These are phyloP conservation scores for Cephalotrichum gorgonifer DNA, from an alignment of 2,329 filamentous ascomycete genomes.

Conservation along the genomic window DNA sequence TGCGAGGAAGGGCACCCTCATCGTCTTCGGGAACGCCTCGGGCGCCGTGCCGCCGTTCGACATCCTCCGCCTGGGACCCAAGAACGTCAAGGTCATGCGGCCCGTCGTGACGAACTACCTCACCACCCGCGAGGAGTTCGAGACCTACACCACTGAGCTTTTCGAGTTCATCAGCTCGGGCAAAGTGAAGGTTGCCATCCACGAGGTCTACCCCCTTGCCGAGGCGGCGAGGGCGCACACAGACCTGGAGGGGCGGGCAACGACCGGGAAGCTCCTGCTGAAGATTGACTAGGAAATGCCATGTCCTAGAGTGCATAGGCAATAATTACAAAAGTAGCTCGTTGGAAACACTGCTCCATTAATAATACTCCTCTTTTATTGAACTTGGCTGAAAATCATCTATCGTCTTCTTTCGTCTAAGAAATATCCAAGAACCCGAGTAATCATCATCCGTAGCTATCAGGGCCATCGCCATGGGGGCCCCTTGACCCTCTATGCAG, in stretches of 20 bases:
- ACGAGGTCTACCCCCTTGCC: constrained; percentile 66
- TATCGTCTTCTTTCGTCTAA: background rate
- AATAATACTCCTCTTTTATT: background rate
- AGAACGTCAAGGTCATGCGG: constrained; percentile 70
- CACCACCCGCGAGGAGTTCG: constrained; percentile 57
- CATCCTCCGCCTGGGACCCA: constrained; percentile 48
- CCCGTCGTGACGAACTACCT: constrained; percentile 66
- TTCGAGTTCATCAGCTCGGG: constrained; percentile 61
- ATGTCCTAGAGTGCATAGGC: background rate
- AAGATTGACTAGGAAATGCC: constrained; percentile 37
- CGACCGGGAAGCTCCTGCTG: constrained; percentile 73
- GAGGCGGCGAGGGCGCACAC: constrained; percentile 63
- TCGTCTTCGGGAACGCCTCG: constrained; percentile 71
- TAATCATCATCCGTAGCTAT: too few species aligned
- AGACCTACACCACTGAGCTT: constrained; percentile 60
- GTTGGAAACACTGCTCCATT: background rate
- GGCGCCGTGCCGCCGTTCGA: constrained; percentile 65
- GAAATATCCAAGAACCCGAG: too few species aligned
- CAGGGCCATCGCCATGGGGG: background rate
- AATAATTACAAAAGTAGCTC: background rate
- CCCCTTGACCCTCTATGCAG: background rate
- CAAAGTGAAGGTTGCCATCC: constrained; percentile 62
- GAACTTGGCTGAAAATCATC: background rate
- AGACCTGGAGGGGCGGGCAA: constrained; percentile 74
- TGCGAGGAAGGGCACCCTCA: constrained; percentile 65